Evolutionary conservation across 2,329 filamentous ascomycete species (phyloP).

Genomic region (Ceratocystis eucalypticola): DNA sequence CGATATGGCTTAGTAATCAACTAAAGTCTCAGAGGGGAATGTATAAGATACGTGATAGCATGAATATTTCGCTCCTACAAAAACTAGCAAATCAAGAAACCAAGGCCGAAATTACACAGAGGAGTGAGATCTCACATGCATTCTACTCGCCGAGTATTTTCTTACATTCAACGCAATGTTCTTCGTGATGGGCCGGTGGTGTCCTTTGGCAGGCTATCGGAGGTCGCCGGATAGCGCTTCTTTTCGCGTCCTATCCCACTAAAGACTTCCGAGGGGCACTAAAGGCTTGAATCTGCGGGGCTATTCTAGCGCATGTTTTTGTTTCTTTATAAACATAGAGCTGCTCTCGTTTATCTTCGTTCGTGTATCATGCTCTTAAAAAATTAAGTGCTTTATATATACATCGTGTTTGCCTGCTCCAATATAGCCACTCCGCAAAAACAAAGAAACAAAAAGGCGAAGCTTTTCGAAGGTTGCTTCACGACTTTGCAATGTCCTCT

Average conservation of each 20-base stretch:
- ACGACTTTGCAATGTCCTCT: conserved; percentile 19
- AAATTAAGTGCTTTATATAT: neutral
- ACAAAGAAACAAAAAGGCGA: neutral
- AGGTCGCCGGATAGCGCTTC: conserved; percentile 19
- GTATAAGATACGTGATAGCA: neutral
- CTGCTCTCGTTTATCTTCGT: neutral
- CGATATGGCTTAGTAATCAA: conserved; percentile 18
- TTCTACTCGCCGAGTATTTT: no score
- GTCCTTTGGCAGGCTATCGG: conserved; percentile 7
- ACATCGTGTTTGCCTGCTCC: neutral
- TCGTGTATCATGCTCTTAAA: neutral
- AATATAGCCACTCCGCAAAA: neutral
- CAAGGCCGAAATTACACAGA: no score
- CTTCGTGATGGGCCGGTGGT: neutral
- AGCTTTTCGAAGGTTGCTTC: conserved; percentile 15
- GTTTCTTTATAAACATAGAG: neutral
- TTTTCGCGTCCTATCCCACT: neutral
- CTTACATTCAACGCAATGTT: neutral
- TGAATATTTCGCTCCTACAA: neutral
- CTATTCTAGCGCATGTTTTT: neutral
- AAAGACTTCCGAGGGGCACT: neutral
- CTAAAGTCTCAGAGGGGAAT: neutral
- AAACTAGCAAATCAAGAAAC: no score
- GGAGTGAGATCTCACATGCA: no score
- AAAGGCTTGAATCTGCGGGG: neutral